Evolutionary conservation across 345 rosid genomes (phyloP).

Genomic region (Linum trigynum): DNA sequence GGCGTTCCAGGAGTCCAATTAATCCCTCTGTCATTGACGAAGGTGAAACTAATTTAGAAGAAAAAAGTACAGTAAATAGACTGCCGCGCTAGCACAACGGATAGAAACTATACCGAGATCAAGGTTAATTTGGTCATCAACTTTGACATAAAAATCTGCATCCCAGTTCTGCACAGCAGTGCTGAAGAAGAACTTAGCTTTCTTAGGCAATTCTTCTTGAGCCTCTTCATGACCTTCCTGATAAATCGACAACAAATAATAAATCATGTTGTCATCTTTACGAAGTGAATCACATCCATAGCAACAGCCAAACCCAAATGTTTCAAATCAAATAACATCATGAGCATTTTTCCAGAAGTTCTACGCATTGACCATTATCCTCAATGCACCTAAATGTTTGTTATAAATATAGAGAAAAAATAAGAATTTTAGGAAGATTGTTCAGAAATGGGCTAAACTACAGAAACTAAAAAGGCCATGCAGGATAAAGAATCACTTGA

Average conservation of each 20-base stretch:
- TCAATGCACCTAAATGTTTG: background rate
- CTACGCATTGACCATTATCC: background rate
- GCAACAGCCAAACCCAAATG: background rate
- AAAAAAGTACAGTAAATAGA: background rate
- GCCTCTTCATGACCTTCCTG: constrained; percentile 97
- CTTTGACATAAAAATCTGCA: constrained; percentile 86
- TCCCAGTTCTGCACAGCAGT: constrained; percentile 89
- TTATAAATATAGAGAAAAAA: too few relatives aligned
- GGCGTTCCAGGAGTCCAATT: constrained; percentile 61
- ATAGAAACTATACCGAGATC: constrained; percentile 57
- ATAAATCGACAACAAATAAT: constrained; percentile 10
- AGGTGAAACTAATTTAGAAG: constrained; percentile 11
- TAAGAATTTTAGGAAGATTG: too few relatives aligned
- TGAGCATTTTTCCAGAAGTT: background rate
- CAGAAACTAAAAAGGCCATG: too few relatives aligned
- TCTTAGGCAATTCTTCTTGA: constrained; percentile 79
- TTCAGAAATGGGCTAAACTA: too few relatives aligned
- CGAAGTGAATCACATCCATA: too few relatives aligned
- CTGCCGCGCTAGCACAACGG: constrained; percentile 2
- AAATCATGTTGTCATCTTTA: background rate
- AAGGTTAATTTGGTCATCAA: constrained; percentile 66
- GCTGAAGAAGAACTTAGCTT: constrained; percentile 76
- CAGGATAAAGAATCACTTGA: background rate
- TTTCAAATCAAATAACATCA: background rate
- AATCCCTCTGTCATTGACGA: constrained; percentile 48